Evolutionary conservation across 148 eudicot species (phyloP), one percentile per base, ranked within the genome.

Genomic region (Fagopyrum tataricum): DNA sequence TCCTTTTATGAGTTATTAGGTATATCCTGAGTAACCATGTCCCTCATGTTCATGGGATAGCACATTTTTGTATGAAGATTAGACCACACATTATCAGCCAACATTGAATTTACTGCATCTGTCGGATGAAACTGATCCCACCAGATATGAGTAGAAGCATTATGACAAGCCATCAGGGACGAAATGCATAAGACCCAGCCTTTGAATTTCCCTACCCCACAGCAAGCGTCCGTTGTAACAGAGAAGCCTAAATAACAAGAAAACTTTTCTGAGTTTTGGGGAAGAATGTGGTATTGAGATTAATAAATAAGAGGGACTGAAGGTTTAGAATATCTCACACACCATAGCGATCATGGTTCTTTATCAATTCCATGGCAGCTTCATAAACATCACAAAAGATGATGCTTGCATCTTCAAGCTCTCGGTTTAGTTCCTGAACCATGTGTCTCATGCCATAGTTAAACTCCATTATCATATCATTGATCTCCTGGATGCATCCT

Each of bases 41-140:
- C 83, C 78, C 79, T 81, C 90, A 91, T 72, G 85, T 87, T 85
- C 85, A 81, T 84, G 66, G 98, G 98, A 74, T 91, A 91, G 79
- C 98, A 93, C 82, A 93, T 91, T 3, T 55, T 82, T 7, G 92
- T 75, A 77, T 91, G 92, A 79, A 89, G 68, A 51, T 95, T 78
- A 47, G 97, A 91, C 95, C 97, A 93, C 13, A 91, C 85, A 66
- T 93, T 93, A 64, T 93, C 97, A 0, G 92, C 95, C 70, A 93
- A 77, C 67, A 93, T 87, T 14, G 53, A 82, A 72, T 93, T 91
- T 37, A 93, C 97, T 31, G 92, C 90, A 72, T 79, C 91, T 0
- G 97, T 91, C 40, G 97, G 97, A 84, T 91, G 97, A 72, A 91
- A 94, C 78, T 91, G 97, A 37, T 91, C 98, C 98, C 98, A 91